Percentiles rank a stretch among this genome's conserved stretches.
These are phyloP conservation scores for Exophiala sp. DNA, from an alignment of 2,329 filamentous ascomycete genomes.

Conservation along the genomic window DNA sequence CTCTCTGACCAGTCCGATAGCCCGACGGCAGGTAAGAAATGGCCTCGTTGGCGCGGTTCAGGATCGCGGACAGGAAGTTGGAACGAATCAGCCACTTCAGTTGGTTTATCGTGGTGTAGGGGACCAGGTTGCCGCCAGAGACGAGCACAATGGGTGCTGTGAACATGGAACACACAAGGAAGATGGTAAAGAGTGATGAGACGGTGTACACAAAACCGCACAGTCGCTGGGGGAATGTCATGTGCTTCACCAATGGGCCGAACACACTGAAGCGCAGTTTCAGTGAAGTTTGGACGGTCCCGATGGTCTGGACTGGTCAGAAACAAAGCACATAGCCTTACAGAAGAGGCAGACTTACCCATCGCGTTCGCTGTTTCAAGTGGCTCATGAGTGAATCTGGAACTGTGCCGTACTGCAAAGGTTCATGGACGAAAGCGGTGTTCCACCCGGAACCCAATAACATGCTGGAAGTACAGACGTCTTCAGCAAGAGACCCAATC, in stretches of 20 bases:
- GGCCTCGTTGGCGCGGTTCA: slow-evolving; percentile 50
- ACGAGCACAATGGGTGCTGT: slow-evolving; percentile 53
- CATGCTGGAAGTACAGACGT: slow-evolving; percentile 28
- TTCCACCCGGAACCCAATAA: slow-evolving; percentile 30
- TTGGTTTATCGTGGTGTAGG: slow-evolving; percentile 47
- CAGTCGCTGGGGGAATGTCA: slow-evolving; percentile 53
- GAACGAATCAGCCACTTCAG: slow-evolving; percentile 52
- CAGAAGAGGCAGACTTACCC: slow-evolving; percentile 26
- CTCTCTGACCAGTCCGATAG: slow-evolving; percentile 53
- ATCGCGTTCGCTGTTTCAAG: slow-evolving; percentile 38
- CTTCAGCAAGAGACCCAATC: slow-evolving; percentile 30
- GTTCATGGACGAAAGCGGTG: slow-evolving; percentile 28
- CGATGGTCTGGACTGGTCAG: slow-evolving; percentile 20
- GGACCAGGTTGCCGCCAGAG: slow-evolving; percentile 53
- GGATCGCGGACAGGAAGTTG: slow-evolving; percentile 45
- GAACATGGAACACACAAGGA: slow-evolving; percentile 42
- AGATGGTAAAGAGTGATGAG: slow-evolving; percentile 46
- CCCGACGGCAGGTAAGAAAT: slow-evolving; percentile 52
- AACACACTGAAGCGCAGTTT: slow-evolving; percentile 55
- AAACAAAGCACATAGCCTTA: neutral
- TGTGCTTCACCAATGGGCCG: slow-evolving; percentile 47
- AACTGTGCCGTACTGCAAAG: slow-evolving; percentile 30
- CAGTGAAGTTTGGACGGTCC: slow-evolving; percentile 52
- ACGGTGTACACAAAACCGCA: slow-evolving; percentile 52
- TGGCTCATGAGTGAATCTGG: slow-evolving; percentile 36